Evolutionary conservation across 345 rosid genomes (phyloP), one percentile per base, ranked within the genome.

Genomic region (Eucalyptus sideroxylon): DNA sequence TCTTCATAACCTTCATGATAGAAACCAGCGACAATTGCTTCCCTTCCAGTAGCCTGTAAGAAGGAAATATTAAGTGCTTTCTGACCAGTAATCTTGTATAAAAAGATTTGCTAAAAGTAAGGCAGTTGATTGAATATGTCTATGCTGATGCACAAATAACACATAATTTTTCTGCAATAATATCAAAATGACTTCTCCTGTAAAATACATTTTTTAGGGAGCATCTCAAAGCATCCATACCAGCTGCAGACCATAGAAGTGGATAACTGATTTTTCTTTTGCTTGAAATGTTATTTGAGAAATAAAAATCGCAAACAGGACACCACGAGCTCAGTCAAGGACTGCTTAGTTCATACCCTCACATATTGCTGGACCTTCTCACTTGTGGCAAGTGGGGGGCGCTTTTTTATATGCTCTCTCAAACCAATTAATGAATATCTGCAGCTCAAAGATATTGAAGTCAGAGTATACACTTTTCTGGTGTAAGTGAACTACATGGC

Each of bases 391-490:
- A 98, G 93, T 85, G 99, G 98, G 37, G 99, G 99, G 27, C 99
- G 99, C 89, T 98, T 98, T 95, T 98, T 98, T 92, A 96, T 98
- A 93, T 98, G 99, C 93, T 98, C 99, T 92, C 99, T 94, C 95
- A 97, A 90, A 89, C 94, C 95, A 87, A 92, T 77, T 90, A 98
- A 91, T 3, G 99, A 98, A 94, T 95, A 95, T 87, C 99, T 98
- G 93, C 88, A 91, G 92, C 47, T 77, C 83, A 77, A 77, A 77
- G 83, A 77, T 77, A 40, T 8, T 37, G 30, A 77, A 77, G 83
- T 77, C 83, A 77, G 83, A 77, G 83, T 37, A 37, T 21, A 21
- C 81, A 9, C 81, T 69, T 37, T 72, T 72, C 83, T 0, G 3
- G 83, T 37, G 45, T 21, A 72, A 72, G 45, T 72, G 83, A 72